A percentile compares a stretch with the other conserved stretches of the same genome.
phyloP scores from a whole-genome alignment of 768 basidiomycete genomes.

The Nidula microcarpa region DNA sequence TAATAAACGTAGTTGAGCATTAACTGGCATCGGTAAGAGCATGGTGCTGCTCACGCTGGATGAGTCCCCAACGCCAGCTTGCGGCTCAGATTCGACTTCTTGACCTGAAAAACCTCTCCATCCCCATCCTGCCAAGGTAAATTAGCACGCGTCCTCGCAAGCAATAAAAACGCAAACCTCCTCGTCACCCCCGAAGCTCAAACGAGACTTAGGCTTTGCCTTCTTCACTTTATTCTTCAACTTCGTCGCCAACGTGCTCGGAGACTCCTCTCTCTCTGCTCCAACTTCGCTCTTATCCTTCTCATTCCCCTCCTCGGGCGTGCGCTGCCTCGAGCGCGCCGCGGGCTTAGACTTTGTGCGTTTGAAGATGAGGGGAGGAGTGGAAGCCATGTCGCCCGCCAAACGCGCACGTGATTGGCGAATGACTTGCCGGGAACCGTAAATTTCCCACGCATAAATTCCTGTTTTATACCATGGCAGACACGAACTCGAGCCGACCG shows the following conservation, averaged over 20 bases:
- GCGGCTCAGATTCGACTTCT: conserved; percentile 74
- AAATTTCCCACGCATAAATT: conserved; percentile 39
- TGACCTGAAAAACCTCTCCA: conserved; percentile 70
- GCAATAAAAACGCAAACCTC: conserved; percentile 44
- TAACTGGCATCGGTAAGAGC: neutral
- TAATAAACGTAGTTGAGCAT: neutral
- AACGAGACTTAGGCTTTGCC: conserved; percentile 57
- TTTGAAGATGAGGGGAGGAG: conserved; percentile 47
- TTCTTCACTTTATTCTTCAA: conserved; percentile 72
- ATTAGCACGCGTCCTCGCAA: conserved; percentile 21
- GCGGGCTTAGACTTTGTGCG: conserved; percentile 41
- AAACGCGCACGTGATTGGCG: conserved; percentile 27
- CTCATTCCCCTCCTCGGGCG: conserved; percentile 29
- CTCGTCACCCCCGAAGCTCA: conserved; percentile 75
- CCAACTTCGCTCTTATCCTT: conserved; percentile 19
- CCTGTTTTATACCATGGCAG: conserved; percentile 30
- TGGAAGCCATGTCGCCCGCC: conserved; percentile 30
- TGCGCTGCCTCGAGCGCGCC: conserved; percentile 34
- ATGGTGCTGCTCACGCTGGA: conserved; percentile 38
- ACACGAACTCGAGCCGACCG: conserved; percentile 39
- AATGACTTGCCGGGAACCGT: conserved; percentile 18
- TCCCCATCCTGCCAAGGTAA: conserved; percentile 42
- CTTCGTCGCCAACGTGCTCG: conserved; percentile 59
- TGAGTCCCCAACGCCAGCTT: conserved; percentile 57
- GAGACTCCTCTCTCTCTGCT: conserved; percentile 37